Base-by-base conservation (phyloP, 1,284 basidiomycete species). In the Moesziomyces globuligerus region DNA sequence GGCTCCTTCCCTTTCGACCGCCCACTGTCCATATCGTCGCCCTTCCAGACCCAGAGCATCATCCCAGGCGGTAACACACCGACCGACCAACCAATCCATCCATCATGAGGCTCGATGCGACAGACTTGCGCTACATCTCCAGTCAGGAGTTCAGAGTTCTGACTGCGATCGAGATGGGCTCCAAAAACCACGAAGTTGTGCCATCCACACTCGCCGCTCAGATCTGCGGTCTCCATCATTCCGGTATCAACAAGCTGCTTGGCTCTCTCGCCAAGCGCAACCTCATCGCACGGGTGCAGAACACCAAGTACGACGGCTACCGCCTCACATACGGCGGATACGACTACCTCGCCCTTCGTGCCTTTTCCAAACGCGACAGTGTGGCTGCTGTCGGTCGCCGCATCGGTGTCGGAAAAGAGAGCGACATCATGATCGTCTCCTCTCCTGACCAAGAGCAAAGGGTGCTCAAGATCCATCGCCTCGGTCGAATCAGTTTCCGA, bases 381-480 rank as follows among this genome's bases (percentile, higher is more conserved):
- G 39, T 81, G 6, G 64, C 72, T 23, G 76, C 73, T 8, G 92
- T 99, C 29, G 96, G 95, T 13, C 95, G 96, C 81, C 93, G 96
- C 84, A 95, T 98, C 75, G 95, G 95, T 32, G 94, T 98, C 24
- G 95, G 95, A 24, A 99, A 99, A 84, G 96, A 98, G 84, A 93
- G 92, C 57, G 94, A 98, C 83, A 94, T 98, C 79, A 94, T 97
- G 79, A 87, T 98, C 61, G 94, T 97, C 7, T 92, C 91, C 1
- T 89, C 94, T 71, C 85, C 87, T 10, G 90, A 91, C 48, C 91
- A 91, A 10, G 88, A 90, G 46, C 89, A 93, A 83, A 89, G 93
- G 85, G 92, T 96, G 5, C 84, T 98, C 59, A 98, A 97, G 83
- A 86, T 98, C 38, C 94, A 97, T 83, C 87, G 95, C 42, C 87